Evolutionary conservation across 805 yeast species (phyloP), one percentile per base, ranked within the genome.

Genomic region (Teunomyces pallodes): DNA sequence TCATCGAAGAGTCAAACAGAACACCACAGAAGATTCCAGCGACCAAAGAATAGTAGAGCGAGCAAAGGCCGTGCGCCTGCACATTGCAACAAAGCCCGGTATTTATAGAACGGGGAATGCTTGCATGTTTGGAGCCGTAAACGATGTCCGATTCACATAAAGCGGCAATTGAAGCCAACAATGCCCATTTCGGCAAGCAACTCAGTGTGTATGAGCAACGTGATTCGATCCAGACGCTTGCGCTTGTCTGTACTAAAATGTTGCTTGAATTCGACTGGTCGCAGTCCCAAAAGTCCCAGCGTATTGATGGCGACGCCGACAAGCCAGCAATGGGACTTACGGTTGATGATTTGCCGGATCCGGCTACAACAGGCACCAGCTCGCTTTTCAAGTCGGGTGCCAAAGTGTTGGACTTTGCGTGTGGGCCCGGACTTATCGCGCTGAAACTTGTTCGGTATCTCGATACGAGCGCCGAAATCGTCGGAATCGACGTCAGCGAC

Each of bases 371-470:
- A 33, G 9, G 40, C 2, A 17, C 60, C 3, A 36, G 52, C 13
- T 20, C 57, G 10, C 39, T 57, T 30, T 50, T 64, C 49, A 54
- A 49, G 42, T 62, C 61, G 2, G 62, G 60, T 5, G 50, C 54
- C 43, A 61, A 48, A 31, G 35, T 69, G 5, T 45, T 74, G 41
- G 78, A 74, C 51, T 74, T 74, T 55, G 77, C 76, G 0, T 73
- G 77, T 49, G 79, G 79, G 3, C 65, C 76, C 1, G 79, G 77
- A 0, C 47, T 69, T 7, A 59, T 72, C 13, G 63, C 70, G 2
- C 53, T 58, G 44, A 58, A 57, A n/a, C 43, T 72, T 20, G 61
- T 60, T 5, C 71, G 70, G 3, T 65, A 65, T 47, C 47, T 71
- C 14, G 20, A 33, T 12, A 9, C 27, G 5, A 29, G 32, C 24